Evolutionary conservation across 1,284 basidiomycete species (phyloP), one percentile per base, ranked within the genome.

Genomic region (Laetiporus sulphureus): DNA sequence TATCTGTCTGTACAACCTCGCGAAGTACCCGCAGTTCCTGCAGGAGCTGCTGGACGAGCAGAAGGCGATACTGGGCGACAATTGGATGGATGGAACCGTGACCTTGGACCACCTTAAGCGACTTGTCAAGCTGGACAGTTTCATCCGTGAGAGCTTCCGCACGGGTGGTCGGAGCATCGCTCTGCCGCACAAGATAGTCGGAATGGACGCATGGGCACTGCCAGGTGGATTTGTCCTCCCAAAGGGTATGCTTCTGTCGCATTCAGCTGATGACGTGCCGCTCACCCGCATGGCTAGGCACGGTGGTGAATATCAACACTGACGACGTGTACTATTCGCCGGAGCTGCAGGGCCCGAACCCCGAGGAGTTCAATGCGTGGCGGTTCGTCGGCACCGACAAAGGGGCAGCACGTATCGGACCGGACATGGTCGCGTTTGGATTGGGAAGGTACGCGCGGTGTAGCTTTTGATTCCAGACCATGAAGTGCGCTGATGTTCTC

Each of bases 311-410:
- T 16, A 37, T 37, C 36, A 37, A 37, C 36, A 29, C 36, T 6
- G 36, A 37, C 7, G 36, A 37, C 36, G n/a, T 37, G 5, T 37
- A 25, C 36, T 37, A 37, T 24, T 24, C 36, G 8, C 36, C 36
- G 7, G 36, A 37, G 36, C 36, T 37, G 36, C 36, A 37, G 18
- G 36, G 36, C 36, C 36, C 36, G 5, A 27, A 37, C 36, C 36
- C 36, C 23, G 5, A 16, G 5, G 23, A 24, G 36, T 37, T 37
- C 36, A 37, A 37, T 16, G 36, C 36, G 5, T 37, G 36, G 36
- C 36, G 36, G 12, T 37, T 37, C 24, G 36, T 37, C 23, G 36
- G 36, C 23, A 37, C 36, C 7, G 36, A 37, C 36, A 37, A 37
- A 16, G 20, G 8, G n/a, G 36, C 36, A 5, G 7, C 24, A 13